A percentile compares a stretch with the other conserved stretches of the same genome.
Evolutionary conservation across 768 basidiomycete genomes (phyloP).

Genomic region (Lentinus tigrinus): DNA sequence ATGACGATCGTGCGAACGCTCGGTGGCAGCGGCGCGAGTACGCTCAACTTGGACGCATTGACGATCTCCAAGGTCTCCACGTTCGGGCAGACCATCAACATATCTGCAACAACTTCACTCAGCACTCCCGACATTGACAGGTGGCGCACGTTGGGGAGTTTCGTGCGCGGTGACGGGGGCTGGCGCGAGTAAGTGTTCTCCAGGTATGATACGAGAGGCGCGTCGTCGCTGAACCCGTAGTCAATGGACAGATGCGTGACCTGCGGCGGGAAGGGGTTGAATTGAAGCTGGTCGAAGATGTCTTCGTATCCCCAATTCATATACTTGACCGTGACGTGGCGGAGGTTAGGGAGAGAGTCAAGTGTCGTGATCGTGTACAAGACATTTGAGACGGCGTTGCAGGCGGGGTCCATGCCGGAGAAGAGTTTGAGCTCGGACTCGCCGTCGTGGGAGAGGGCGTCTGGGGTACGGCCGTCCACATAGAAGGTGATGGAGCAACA

Average conservation of each 20-base stretch:
- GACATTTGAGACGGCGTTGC: slow-evolving; percentile 23
- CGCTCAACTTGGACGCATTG: slow-evolving; percentile 7
- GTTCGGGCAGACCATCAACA: slow-evolving; percentile 14
- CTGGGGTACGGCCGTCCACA: slow-evolving; percentile 20
- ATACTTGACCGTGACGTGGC: slow-evolving; percentile 32
- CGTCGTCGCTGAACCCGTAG: slow-evolving; percentile 29
- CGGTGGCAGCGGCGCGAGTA: slow-evolving; percentile 9
- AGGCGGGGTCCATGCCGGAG: slow-evolving; percentile 15
- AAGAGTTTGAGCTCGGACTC: slow-evolving; percentile 16
- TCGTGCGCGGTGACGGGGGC: slow-evolving; percentile 26
- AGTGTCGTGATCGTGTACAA: slow-evolving; percentile 29
- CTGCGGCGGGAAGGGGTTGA: slow-evolving; percentile 32
- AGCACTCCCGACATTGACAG: slow-evolving; percentile 6
- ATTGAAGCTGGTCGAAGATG: slow-evolving; percentile 33
- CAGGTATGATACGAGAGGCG: slow-evolving; percentile 24
- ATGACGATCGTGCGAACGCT: slow-evolving; percentile 17
- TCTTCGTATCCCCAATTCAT: slow-evolving; percentile 33
- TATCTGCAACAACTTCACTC: slow-evolving; percentile 16
- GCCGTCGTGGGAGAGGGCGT: background rate
- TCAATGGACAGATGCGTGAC: slow-evolving; percentile 33
- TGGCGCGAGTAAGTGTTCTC: slow-evolving; percentile 17
- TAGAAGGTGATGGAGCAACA: slow-evolving; percentile 39
- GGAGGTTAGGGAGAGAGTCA: slow-evolving; percentile 31
- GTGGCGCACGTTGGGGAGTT: slow-evolving; percentile 34
- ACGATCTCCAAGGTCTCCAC: slow-evolving; percentile 15